These are phyloP conservation scores for Isoetes engelmannii DNA, from an alignment of 83 land plant species.

Conservation along the genomic window DNA sequence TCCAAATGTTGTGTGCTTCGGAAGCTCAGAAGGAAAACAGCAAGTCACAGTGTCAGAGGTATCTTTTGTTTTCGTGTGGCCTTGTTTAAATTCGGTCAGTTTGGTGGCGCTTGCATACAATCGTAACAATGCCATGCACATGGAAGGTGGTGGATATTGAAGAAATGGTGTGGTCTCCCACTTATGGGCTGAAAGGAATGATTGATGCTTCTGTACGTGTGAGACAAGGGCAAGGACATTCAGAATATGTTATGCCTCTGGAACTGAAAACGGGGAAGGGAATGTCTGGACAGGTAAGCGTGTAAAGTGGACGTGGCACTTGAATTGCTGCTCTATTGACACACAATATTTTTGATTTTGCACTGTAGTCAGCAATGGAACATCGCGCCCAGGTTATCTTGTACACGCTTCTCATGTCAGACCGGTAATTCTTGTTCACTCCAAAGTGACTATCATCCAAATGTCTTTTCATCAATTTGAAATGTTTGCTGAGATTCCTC, in stretches of 20 bases:
- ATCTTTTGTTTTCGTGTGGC: too few species aligned
- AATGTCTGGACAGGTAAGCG: conserved; percentile 68
- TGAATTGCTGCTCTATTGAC: neutral
- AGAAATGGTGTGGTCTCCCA: conserved; percentile 90
- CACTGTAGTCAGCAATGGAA: conserved; percentile 61
- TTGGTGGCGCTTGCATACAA: too few species aligned
- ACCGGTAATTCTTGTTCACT: conserved; percentile 42
- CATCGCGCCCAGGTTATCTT: conserved; percentile 84
- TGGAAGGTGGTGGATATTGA: conserved; percentile 81
- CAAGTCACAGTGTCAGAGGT: conserved; percentile 39
- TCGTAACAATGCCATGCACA: too few species aligned
- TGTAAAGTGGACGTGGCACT: neutral
- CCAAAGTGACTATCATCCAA: neutral
- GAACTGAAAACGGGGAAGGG: conserved; percentile 72
- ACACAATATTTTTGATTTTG: neutral
- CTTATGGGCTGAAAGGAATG: conserved; percentile 88
- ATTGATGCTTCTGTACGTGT: conserved; percentile 79
- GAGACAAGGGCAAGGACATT: conserved; percentile 6
- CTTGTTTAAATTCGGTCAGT: too few species aligned
- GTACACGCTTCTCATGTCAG: conserved; percentile 90
- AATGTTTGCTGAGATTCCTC: neutral
- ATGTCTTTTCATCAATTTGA: neutral
- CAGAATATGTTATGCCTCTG: conserved; percentile 61
- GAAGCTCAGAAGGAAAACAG: conserved; percentile 38
- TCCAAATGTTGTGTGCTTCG: neutral